Percentiles rank a stretch among this genome's conserved stretches.
These are phyloP conservation scores for Trichoderma asperellum DNA, from an alignment of 2,329 filamentous ascomycete species.

Conservation along the genomic window DNA sequence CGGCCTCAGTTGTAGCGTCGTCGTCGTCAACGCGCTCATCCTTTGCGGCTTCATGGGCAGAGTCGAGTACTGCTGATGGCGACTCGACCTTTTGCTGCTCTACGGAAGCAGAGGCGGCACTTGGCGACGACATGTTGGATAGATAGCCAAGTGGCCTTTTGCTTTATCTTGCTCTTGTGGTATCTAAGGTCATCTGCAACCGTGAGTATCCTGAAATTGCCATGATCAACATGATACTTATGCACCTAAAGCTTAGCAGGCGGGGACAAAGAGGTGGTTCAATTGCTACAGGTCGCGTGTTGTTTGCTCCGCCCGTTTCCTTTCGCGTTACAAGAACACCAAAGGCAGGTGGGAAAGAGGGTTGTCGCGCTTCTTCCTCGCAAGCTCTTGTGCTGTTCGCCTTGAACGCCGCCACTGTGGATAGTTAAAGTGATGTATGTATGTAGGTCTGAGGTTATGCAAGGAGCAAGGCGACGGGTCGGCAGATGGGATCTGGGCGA, in stretches of 20 bases:
- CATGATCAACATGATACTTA: constrained; percentile 44
- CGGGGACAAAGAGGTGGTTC: constrained; percentile 29
- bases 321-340: constrained; percentile 10
- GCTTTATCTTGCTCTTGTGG: constrained; percentile 19
- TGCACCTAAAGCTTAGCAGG: constrained; percentile 44
- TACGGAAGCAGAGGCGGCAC: not conserved
- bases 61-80: constrained; percentile 29
- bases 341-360: not conserved
- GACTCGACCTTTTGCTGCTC: constrained; percentile 24
- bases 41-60: constrained; percentile 14
- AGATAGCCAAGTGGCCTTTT: not conserved
- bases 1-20: constrained; percentile 17
- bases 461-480: constrained; percentile 15
- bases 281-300: constrained; percentile 18
- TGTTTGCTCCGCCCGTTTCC: constrained; percentile 10
- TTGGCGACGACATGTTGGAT: constrained; percentile 28
- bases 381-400: not conserved
- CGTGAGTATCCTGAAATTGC: constrained; percentile 45
- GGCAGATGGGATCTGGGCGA: not conserved
- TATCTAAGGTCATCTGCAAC: constrained; percentile 42
- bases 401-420: not conserved
- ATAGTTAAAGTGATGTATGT: constrained; percentile 1
- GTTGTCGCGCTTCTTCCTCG: not conserved
- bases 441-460: not conserved
- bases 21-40: constrained; percentile 35